Percentiles rank a stretch among this genome's conserved stretches.
These are phyloP conservation scores for Jamesozyma piceae DNA, from an alignment of 805 yeast species.

Conservation along the genomic window DNA sequence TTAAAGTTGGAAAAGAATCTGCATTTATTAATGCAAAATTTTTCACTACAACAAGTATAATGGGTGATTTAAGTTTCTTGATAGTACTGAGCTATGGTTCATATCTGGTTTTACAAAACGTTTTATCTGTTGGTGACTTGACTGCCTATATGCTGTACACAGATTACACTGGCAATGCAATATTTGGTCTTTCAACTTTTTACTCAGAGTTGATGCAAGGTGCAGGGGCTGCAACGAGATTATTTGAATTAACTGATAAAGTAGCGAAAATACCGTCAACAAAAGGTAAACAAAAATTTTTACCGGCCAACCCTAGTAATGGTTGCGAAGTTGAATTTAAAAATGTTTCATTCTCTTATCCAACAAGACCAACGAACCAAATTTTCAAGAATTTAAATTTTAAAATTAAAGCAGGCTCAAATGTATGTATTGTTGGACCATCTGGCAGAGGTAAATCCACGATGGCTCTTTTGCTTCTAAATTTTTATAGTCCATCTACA, in stretches of 20 bases:
- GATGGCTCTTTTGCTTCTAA: slow-evolving; percentile 46
- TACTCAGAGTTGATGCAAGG: slow-evolving; percentile 97
- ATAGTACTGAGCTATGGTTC: slow-evolving; percentile 76
- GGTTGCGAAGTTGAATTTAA: slow-evolving; percentile 46
- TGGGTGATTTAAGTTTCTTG: slow-evolving; percentile 77
- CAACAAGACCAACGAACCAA: slow-evolving; percentile 68
- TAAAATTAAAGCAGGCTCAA: slow-evolving; percentile 43
- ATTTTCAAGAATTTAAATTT: slow-evolving; percentile 44
- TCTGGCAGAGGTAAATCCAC: slow-evolving; percentile 94
- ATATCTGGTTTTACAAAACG: slow-evolving; percentile 64
- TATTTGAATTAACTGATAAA: slow-evolving; percentile 79
- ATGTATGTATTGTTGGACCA: slow-evolving; percentile 70
- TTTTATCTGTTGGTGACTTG: slow-evolving; percentile 76
- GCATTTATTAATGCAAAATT: slow-evolving; percentile 73
- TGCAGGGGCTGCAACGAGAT: slow-evolving; percentile 88
- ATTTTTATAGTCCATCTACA: slow-evolving; percentile 42
- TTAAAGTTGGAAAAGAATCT: slow-evolving; percentile 65
- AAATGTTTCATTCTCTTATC: slow-evolving; percentile 69
- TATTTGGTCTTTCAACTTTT: slow-evolving; percentile 85
- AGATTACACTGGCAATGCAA: slow-evolving; percentile 85
- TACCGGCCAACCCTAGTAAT: slow-evolving; percentile 8
- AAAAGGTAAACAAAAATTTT: slow-evolving; percentile 41
- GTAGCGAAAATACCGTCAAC: slow-evolving; percentile 61
- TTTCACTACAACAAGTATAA: slow-evolving; percentile 65
- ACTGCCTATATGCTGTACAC: slow-evolving; percentile 93